Base-by-base conservation (phyloP, 2,329 filamentous ascomycete species). In the Pseudocercospora musae region DNA sequence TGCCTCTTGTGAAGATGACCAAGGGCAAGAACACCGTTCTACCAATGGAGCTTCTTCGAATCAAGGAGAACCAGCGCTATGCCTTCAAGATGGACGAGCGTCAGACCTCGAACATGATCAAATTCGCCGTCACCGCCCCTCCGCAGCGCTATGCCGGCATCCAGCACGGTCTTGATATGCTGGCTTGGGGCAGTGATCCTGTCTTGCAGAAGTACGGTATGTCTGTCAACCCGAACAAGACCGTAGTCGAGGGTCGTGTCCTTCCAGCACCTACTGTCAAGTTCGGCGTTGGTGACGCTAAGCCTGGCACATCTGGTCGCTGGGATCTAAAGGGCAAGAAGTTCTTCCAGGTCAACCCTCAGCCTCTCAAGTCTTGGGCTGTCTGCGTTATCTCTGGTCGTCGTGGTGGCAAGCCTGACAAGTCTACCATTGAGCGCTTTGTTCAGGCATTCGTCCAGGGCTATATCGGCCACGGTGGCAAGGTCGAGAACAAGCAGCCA, bases 291-390 rank as follows among this genome's bases (percentile, higher is more conserved):
- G 82, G 78, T 71, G 57, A 72, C 7, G 75, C 81, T 4, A 86
- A 88, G 59, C 90, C 91, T 1, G 83, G 85, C 20, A 84, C 83
- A 18, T 76, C 78, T 29, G 95, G 94, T 33, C 88, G 92, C 23
- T 99, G 95, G 95, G 91, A 96, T 74, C 81, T 98, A 10, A 87
- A 91, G 44, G 87, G 87, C 29, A 92, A 91, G 76, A 88, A 89
- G 74, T 97, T 97, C 74, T 81, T 88, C 11, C 78, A 80, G 57
- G 76, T 84, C 3, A 95, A 96, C 72, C 68, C 77, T 0, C 58
- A 57, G 3, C 70, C 72, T 8, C 81, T 98, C 6, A 81, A 80
- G 56, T 84, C 83, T 21, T 99, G 94, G 93, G 91, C 87, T 4
- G 82, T 97, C 25, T 84, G 90, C 54, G 81, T 87, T 44, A 82